A percentile compares a stretch with the other conserved stretches of the same genome.
These are phyloP conservation scores for Hyaloscypha hepaticicola DNA, from an alignment of 495 filamentous ascomycete species.

Conservation along the genomic window DNA sequence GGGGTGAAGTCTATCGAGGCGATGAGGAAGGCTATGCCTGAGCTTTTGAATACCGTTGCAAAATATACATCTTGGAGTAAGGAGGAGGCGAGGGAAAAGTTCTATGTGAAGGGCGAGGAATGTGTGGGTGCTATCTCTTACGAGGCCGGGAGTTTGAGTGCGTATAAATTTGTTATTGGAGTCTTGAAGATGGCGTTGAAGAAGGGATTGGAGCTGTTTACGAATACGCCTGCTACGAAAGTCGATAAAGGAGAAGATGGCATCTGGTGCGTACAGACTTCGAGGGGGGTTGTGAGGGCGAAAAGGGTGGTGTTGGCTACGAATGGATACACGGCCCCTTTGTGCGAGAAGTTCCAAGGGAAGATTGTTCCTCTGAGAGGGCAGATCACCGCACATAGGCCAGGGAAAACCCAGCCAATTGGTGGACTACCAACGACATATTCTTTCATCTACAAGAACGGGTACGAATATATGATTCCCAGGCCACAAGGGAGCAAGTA, in stretches of 20 bases:
- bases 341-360: slow-evolving; percentile 57
- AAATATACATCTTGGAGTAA: slow-evolving; percentile 45
- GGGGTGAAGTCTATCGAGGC: slow-evolving; percentile 42
- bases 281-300: slow-evolving; percentile 52
- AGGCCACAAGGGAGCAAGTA: slow-evolving; percentile 45
- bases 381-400: slow-evolving; percentile 63
- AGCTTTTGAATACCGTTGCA: slow-evolving; percentile 40
- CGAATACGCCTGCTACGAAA: slow-evolving; percentile 54
- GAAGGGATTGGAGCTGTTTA: slow-evolving; percentile 58
- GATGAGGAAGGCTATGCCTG: slow-evolving; percentile 44
- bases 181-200: slow-evolving; percentile 53
- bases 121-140: slow-evolving; percentile 54
- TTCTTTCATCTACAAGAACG: slow-evolving; percentile 58
- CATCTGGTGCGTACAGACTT: slow-evolving; percentile 47
- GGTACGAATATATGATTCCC: slow-evolving; percentile 68
- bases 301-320: slow-evolving; percentile 63
- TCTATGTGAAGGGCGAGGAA: slow-evolving; percentile 39
- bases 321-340: slow-evolving; percentile 66
- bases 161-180: slow-evolving; percentile 63
- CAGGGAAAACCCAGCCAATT: slow-evolving; percentile 45
- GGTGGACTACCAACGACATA: slow-evolving; percentile 52
- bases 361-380: slow-evolving; percentile 65
- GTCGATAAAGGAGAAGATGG: slow-evolving; percentile 33
- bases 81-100: slow-evolving; percentile 47
- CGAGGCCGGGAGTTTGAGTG: slow-evolving; percentile 60